Conservation (phyloP, 345 rosid species). For the Microthlaspi erraticum region DNA sequence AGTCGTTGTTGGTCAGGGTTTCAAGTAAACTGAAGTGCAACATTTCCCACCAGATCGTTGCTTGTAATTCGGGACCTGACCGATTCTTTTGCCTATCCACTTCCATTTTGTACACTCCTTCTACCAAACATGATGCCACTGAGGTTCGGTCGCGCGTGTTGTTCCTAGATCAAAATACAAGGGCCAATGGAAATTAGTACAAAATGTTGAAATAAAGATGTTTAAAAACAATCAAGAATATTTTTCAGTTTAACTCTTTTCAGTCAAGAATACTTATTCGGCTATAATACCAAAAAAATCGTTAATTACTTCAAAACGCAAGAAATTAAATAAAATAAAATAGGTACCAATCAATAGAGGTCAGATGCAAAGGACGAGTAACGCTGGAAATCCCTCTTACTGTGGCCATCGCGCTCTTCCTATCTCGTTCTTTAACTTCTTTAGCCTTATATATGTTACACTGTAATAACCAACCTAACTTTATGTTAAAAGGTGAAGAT, state of each 20-base stretch:
- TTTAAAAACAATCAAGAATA: no score
- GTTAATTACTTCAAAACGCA: background rate
- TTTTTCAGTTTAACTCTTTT: no score
- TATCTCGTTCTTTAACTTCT: background rate
- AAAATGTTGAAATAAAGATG: no score
- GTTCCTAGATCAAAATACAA: conserved; percentile 40
- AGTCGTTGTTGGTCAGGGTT: conserved; percentile 50
- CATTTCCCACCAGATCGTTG: conserved; percentile 63
- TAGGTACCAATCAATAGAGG: conserved; percentile 56
- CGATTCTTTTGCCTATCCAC: conserved; percentile 51
- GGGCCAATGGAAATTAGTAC: no score
- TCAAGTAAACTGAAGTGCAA: conserved; percentile 50
- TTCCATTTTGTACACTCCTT: conserved; percentile 56
- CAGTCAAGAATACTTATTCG: no score
- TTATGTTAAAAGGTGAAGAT: background rate
- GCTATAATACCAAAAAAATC: no score
- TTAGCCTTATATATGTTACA: background rate
- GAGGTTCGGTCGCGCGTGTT: conserved; percentile 49
- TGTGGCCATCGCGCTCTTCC: background rate
- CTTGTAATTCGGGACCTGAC: conserved; percentile 43
- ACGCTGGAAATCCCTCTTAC: conserved; percentile 37
- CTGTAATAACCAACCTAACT: background rate
- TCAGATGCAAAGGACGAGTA: conserved; percentile 56
- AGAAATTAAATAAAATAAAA: background rate
- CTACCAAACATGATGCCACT: conserved; percentile 57